Base-by-base conservation (phyloP, 192 early-diverging fungal genomes). In the Neocallimastix lanati region DNA sequence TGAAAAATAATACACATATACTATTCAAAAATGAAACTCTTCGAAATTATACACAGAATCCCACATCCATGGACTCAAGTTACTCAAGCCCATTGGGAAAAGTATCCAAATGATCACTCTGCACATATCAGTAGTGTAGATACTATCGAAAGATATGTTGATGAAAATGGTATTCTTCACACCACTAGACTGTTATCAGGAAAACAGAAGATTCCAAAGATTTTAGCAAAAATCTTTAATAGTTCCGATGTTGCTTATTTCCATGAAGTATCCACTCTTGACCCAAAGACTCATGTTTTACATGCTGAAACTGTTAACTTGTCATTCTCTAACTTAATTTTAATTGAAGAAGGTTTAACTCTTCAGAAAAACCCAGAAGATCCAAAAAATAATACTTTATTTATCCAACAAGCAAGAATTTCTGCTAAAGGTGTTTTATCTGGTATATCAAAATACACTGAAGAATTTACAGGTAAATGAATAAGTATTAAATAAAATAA, bases 31-130 rank as follows among this genome's bases (percentile, higher is more conserved):
- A 95, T 96, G 96, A 94, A 94, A 83, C 86, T 98, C 36, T 96
- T 96, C 78, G 88, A 95, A 84, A 87, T 90, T 28, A 84, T 91
- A 77, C 92, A 96, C 82, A 86, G 87, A 29, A 95, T 93, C 85
- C 84, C 89, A 82, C 92, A 96, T 85, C 85, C 92, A 78, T 98
- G 96, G 94, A 87, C 77, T 38, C 77, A 89, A 16, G 93, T 95
- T 76, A 92, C 91, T 30, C 85, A 91, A 27, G 97, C 95, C 40
- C 93, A 96, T 85, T 99, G 93, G 93, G 90, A 91, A 85, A 99
- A 99, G 85, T 99, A 99, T 88, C 98, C 98, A 0, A 99, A 99
- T 86, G 93, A 93, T 28, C 85, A 93, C 58, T 92, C 95, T 30
- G 90, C 91, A 77, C 98, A 99, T 82, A 96, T 99, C 58, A 81